Evolutionary conservation across 495 filamentous ascomycete species (phyloP).

Genomic region (Daldinia vernicosa): DNA sequence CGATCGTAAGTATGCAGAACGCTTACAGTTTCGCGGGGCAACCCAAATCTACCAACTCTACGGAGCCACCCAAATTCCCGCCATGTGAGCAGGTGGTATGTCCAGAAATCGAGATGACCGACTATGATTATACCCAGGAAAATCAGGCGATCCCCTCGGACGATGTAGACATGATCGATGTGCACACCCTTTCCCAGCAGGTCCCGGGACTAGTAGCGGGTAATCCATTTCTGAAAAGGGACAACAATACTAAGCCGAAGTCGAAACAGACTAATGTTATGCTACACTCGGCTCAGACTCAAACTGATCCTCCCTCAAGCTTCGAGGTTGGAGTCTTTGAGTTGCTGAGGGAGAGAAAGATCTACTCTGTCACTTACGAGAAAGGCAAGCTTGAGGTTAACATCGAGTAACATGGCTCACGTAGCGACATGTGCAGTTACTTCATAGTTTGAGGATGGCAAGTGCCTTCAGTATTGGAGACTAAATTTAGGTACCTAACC

Average conservation of each 20-base stretch:
- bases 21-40: too few relatives aligned
- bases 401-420: background rate
- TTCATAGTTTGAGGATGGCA: background rate
- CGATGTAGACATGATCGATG: background rate
- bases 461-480: background rate
- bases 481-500: background rate
- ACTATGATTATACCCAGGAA: background rate
- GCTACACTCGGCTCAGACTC: background rate
- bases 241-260: too few relatives aligned
- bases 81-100: background rate
- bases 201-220: background rate
- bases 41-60: background rate
- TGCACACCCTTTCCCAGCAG: background rate
- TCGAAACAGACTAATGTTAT: background rate
- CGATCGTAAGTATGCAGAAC: too few relatives aligned
- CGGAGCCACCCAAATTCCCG: background rate
- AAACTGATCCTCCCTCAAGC: background rate
- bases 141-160: background rate
- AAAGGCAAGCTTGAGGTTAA: background rate
- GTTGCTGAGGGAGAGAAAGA: background rate
- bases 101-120: slow-evolving; percentile 1
- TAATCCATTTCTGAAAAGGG: too few relatives aligned
- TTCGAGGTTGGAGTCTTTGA: background rate
- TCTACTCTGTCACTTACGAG: background rate
- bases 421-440: background rate